Conservation (phyloP, 805 yeast genomes). For the Candida vartiovaarae region DNA sequence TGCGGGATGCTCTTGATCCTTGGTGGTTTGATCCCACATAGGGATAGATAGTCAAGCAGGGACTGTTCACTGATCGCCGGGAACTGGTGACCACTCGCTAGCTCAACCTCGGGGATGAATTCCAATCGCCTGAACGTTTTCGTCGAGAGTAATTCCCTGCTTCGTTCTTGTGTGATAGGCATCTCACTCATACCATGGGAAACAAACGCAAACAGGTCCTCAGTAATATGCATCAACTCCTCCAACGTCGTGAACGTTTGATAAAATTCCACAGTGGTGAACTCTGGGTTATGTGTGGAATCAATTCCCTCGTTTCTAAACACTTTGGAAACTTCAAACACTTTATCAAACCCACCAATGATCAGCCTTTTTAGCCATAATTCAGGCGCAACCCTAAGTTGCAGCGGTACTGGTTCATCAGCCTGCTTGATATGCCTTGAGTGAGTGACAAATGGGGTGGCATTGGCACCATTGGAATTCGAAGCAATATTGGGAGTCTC, state of each 20-base stretch:
- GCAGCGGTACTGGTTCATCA: slow-evolving; percentile 31
- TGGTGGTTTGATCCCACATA: slow-evolving; percentile 25
- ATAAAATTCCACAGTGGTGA: slow-evolving; percentile 85
- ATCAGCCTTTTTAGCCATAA: slow-evolving; percentile 83
- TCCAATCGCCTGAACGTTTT: slow-evolving; percentile 41
- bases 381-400: slow-evolving; percentile 89
- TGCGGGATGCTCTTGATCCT: slow-evolving; percentile 43
- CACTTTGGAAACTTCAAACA: slow-evolving; percentile 78
- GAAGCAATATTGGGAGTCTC: slow-evolving; percentile 78
- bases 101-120: slow-evolving; percentile 59
- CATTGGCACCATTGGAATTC: slow-evolving; percentile 85
- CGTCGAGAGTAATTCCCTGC: not conserved
- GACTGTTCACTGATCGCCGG: slow-evolving; percentile 39
- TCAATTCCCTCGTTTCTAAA: slow-evolving; percentile 94
- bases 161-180: slow-evolving; percentile 7
- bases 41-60: slow-evolving; percentile 34
- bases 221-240: slow-evolving; percentile 60
- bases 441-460: slow-evolving; percentile 71
- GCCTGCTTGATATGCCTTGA: slow-evolving; percentile 28
- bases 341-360: slow-evolving; percentile 77
- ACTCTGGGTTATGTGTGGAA: slow-evolving; percentile 90
- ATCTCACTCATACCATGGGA: slow-evolving; percentile 24
- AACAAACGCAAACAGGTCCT: slow-evolving; percentile 42
- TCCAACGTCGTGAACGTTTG: slow-evolving; percentile 61
- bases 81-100: slow-evolving; percentile 38